Conservation (phyloP, 306 rosid species). For the Prunus fruticosa region DNA sequence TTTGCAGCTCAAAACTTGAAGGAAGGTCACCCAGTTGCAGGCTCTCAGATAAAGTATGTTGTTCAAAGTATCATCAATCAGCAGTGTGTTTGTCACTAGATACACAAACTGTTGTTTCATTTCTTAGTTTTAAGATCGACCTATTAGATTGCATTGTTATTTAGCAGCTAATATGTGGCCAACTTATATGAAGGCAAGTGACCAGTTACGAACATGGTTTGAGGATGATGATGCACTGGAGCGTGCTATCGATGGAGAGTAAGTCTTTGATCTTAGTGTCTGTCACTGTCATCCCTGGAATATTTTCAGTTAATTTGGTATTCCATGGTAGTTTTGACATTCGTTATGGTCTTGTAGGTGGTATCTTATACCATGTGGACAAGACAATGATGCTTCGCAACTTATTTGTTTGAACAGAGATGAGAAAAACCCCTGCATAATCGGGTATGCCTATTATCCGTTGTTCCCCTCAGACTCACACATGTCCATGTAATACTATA, state of each 20-base stretch:
- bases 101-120: neutral
- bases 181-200: slow-evolving; percentile 65
- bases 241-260: slow-evolving; percentile 93
- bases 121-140: slow-evolving; percentile 1
- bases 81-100: neutral
- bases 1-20: slow-evolving; percentile 87
- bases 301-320: neutral
- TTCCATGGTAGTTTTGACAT: slow-evolving; percentile 1
- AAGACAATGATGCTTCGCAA: slow-evolving; percentile 38
- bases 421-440: slow-evolving; percentile 50
- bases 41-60: slow-evolving; percentile 91
- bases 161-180: slow-evolving; percentile 23
- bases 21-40: slow-evolving; percentile 81
- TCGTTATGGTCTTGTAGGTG: slow-evolving; percentile 49
- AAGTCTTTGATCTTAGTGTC: slow-evolving; percentile 24
- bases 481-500: neutral
- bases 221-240: slow-evolving; percentile 88
- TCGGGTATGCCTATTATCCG: slow-evolving; percentile 55
- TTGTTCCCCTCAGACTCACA: neutral
- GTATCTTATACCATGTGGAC: slow-evolving; percentile 66
- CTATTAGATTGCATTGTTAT: slow-evolving; percentile 17
- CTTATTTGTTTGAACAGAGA: slow-evolving; percentile 61
- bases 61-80: neutral
- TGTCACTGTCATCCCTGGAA: neutral
- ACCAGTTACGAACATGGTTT: slow-evolving; percentile 69